Conservation (phyloP, 495 filamentous ascomycete species). For the Penicillium simplicissimum region DNA sequence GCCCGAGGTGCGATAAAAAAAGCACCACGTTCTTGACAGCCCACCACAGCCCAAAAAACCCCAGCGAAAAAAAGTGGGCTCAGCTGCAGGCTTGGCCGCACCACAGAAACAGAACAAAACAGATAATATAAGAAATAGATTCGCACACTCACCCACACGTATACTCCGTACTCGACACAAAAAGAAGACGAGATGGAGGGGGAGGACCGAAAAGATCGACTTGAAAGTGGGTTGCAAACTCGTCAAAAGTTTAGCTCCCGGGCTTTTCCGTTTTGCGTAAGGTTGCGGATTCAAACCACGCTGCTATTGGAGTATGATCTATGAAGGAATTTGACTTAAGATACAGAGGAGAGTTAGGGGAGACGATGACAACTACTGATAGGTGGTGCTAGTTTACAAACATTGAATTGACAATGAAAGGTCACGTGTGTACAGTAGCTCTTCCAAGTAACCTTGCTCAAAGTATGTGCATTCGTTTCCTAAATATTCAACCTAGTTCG, state of each 20-base stretch:
- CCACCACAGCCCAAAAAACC: slow-evolving; percentile 23
- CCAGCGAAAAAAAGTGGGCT: neutral
- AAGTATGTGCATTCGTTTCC: neutral
- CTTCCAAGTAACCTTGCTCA: neutral
- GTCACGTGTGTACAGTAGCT: too few species aligned
- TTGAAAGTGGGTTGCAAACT: slow-evolving; percentile 29
- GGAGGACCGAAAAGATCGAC: slow-evolving; percentile 18
- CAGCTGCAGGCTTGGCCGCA: neutral
- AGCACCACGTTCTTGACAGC: slow-evolving; percentile 35
- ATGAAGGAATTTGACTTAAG: neutral
- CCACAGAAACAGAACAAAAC: slow-evolving; percentile 8
- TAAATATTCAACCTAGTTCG: neutral
- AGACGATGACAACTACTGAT: too few species aligned
- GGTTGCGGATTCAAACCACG: slow-evolving; percentile 15
- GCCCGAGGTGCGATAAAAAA: neutral
- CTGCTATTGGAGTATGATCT: neutral
- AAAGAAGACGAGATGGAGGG: slow-evolving; percentile 3
- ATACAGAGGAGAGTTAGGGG: neutral
- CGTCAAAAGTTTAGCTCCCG: slow-evolving; percentile 43
- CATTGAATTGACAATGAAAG: too few species aligned
- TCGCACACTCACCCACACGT: neutral
- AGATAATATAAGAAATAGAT: neutral
- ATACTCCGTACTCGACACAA: slow-evolving; percentile 2
- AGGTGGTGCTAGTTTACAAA: too few species aligned
- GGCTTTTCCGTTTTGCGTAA: slow-evolving; percentile 49